Evolutionary conservation across 306 rosid genomes (phyloP).

Genomic region (Ceratonia siliqua): DNA sequence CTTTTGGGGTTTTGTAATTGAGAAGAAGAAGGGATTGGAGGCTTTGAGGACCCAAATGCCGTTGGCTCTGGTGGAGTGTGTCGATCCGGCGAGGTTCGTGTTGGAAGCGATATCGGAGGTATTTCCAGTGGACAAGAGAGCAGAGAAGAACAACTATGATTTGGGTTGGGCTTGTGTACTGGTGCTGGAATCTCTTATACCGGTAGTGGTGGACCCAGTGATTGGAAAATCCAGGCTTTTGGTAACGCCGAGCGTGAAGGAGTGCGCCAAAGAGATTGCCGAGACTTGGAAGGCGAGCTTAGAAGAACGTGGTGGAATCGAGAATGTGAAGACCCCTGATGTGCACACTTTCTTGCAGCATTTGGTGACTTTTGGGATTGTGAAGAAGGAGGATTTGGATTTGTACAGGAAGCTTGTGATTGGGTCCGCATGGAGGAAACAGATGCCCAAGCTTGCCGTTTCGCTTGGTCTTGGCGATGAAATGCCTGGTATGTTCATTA

Average conservation of each 20-base stretch:
- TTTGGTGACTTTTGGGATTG: constrained; percentile 94
- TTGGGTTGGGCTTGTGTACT: constrained; percentile 97
- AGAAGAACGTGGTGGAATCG: constrained; percentile 92
- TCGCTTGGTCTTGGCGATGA: constrained; percentile 86
- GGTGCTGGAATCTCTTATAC: constrained; percentile 80
- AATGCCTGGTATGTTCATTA: constrained; percentile 79
- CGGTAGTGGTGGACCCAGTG: constrained; percentile 80
- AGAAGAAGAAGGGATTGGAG: constrained; percentile 84
- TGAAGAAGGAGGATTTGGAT: constrained; percentile 63
- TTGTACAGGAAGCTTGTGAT: constrained; percentile 88
- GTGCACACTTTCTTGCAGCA: constrained; percentile 95
- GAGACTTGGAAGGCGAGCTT: constrained; percentile 88
- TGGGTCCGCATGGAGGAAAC: constrained; percentile 97
- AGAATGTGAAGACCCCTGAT: constrained; percentile 91
- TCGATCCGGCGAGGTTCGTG: constrained; percentile 89
- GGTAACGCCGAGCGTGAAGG: constrained; percentile 78
- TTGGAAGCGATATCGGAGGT: constrained; percentile 90
- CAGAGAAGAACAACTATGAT: constrained; percentile 57
- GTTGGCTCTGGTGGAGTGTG: constrained; percentile 65
- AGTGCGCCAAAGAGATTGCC: constrained; percentile 71
- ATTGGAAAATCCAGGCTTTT: constrained; percentile 81
- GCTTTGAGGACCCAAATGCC: constrained; percentile 71
- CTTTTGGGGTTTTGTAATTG: constrained; percentile 74
- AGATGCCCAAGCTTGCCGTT: constrained; percentile 96
- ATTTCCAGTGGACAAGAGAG: constrained; percentile 85